Base-by-base conservation (phyloP, 164 flowering plant genomes). In the Chimonanthus salicifolius region DNA sequence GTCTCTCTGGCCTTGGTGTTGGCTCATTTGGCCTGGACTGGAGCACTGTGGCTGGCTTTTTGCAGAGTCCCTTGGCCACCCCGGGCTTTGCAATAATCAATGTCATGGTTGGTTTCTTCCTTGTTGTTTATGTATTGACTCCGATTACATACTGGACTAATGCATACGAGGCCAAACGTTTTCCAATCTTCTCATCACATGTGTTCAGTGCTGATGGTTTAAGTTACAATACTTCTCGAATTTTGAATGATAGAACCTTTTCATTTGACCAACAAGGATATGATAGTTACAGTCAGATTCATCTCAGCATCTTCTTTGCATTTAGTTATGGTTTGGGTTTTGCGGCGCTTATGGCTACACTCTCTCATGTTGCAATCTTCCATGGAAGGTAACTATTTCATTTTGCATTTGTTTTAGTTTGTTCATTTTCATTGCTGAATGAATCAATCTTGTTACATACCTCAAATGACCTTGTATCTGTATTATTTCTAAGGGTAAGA, bases 301-400 rank as follows among this genome's bases (percentile, higher is more conserved):
- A 89, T 58, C 78, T 89, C 7, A 87, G 92, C 71, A 71, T 81
- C 64, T 71, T 85, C 60, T 89, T 86, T 58, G 83, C 74, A 0
- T 74, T 71, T 62, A 18, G 76, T 20, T 83, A 84, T 21, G 94
- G 92, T 0, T 60, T 87, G 0, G 79, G 88, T 76, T 89, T 91
- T 63, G 94, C 88, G 3, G 79, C 80, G 2, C 49, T 86, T 47
- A 73, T 87, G 4, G 89, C 92, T 1, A 84, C 89, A 4, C 4
- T 88, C 2, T 77, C 91, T 1, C 94, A 91, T 78, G 90, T 88
- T 18, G 87, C 82, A 0, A 86, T 89, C 77, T 91, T 88, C 80
- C 81, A 88, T 74, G 80, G 80, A 15, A 74, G 69, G 82, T 80
- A 58, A 62, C 4, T 54, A 5, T 54, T 54, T 4, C 9, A 33